Evolutionary conservation across 1,284 basidiomycete species (phyloP).

Genomic region (Boletus mariae): DNA sequence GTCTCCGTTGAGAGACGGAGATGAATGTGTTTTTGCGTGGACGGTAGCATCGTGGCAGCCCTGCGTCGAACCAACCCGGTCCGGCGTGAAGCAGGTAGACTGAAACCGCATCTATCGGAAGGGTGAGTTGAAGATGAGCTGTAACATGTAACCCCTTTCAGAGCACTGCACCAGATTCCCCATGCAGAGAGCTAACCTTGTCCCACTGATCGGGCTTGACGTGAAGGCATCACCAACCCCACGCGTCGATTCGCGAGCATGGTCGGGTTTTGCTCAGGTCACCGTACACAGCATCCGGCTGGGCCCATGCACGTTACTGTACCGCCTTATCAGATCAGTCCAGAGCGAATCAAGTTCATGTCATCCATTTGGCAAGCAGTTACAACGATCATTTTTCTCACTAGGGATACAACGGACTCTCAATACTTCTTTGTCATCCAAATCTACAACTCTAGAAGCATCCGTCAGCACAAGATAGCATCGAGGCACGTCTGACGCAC

Average conservation of each 20-base stretch:
- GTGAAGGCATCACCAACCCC: not conserved
- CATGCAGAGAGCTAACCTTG: slow-evolving; percentile 34
- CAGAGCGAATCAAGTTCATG: slow-evolving; percentile 4
- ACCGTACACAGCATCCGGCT: slow-evolving; percentile 21
- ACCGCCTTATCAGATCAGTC: slow-evolving; percentile 8
- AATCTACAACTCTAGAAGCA: slow-evolving; percentile 21
- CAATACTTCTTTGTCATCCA: not conserved
- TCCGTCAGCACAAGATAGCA: slow-evolving; percentile 7
- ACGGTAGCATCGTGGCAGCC: slow-evolving; percentile 11
- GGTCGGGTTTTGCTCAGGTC: slow-evolving; percentile 18
- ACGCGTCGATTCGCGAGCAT: slow-evolving; percentile 11
- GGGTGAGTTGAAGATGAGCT: slow-evolving; percentile 8
- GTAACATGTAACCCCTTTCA: slow-evolving; percentile 13
- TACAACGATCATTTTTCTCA: slow-evolving; percentile 14
- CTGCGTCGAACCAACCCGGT: slow-evolving; percentile 20
- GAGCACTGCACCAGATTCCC: slow-evolving; percentile 20
- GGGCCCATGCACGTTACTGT: not conserved
- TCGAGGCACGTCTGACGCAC: slow-evolving; percentile 41
- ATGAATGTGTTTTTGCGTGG: slow-evolving; percentile 24
- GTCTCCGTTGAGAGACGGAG: slow-evolving; percentile 22
- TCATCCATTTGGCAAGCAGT: slow-evolving; percentile 7
- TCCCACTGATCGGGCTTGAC: slow-evolving; percentile 23
- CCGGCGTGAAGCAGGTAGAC: not conserved
- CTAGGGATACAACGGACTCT: slow-evolving; percentile 5
- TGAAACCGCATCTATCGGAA: slow-evolving; percentile 19